Evolutionary conservation across 257 asterid species (phyloP).

Genomic region (Catharanthus roseus): DNA sequence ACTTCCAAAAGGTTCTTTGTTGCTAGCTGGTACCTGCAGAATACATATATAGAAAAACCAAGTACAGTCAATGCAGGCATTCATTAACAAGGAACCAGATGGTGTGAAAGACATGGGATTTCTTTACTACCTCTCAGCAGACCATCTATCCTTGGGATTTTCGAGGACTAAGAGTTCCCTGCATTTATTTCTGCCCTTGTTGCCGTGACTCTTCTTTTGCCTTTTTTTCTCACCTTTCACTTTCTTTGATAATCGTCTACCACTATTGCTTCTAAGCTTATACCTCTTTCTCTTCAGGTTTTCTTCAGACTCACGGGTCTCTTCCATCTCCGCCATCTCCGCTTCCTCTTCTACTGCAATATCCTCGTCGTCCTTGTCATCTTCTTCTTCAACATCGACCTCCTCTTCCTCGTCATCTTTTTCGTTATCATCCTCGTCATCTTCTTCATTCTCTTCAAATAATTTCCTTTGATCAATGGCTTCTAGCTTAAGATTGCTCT

Average conservation of each 20-base stretch:
- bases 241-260: slow-evolving; percentile 38
- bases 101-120: neutral
- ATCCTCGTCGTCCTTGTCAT: slow-evolving; percentile 22
- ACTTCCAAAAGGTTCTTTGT: slow-evolving; percentile 68
- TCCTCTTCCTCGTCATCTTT: slow-evolving; percentile 20
- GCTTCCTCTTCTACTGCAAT: slow-evolving; percentile 23
- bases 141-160: slow-evolving; percentile 91
- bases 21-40: slow-evolving; percentile 72
- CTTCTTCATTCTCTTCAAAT: slow-evolving; percentile 10
- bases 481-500: slow-evolving; percentile 22
- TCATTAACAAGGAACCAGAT: neutral
- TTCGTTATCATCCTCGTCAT: slow-evolving; percentile 28
- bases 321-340: slow-evolving; percentile 29
- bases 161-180: slow-evolving; percentile 43
- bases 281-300: slow-evolving; percentile 70
- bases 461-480: neutral
- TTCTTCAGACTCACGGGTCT: slow-evolving; percentile 24
- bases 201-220: slow-evolving; percentile 33
- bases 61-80: neutral
- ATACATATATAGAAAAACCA: neutral
- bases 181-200: slow-evolving; percentile 34
- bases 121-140: slow-evolving; percentile 78
- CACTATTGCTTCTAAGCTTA: slow-evolving; percentile 45
- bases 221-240: slow-evolving; percentile 34
- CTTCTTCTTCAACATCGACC: neutral